Conservation (phyloP, 345 rosid species). For the Populus davidiana region DNA sequence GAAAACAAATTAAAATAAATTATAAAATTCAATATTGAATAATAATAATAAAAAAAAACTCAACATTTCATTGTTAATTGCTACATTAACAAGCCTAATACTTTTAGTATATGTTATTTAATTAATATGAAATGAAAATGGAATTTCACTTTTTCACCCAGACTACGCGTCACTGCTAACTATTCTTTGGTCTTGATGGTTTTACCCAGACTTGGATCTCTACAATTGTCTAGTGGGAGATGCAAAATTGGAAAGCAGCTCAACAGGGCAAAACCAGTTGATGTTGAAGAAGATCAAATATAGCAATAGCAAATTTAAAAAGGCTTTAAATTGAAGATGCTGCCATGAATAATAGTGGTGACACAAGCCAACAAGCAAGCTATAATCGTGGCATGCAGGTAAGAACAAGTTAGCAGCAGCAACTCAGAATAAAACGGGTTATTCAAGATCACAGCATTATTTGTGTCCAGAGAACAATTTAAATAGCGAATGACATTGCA, state of each 20-base stretch:
- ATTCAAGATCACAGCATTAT: conserved; percentile 16
- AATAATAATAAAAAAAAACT: too few species aligned
- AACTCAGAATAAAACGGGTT: not conserved
- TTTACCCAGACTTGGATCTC: not conserved
- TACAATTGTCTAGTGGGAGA: not conserved
- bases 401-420: not conserved
- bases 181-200: not conserved
- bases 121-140: too few species aligned
- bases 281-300: not conserved
- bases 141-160: too few species aligned
- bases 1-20: too few species aligned
- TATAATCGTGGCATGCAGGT: not conserved
- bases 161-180: too few species aligned
- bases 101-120: too few species aligned
- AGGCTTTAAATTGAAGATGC: not conserved
- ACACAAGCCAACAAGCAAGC: not conserved
- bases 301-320: not conserved
- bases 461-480: conserved; percentile 16
- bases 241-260: not conserved
- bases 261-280: not conserved
- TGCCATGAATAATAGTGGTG: not conserved
- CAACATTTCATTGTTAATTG: too few species aligned
- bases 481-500: not conserved
- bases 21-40: too few species aligned
- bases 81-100: too few species aligned